Evolutionary conservation across 768 basidiomycete species (phyloP).

Genomic region (Hortiboletus campestris): DNA sequence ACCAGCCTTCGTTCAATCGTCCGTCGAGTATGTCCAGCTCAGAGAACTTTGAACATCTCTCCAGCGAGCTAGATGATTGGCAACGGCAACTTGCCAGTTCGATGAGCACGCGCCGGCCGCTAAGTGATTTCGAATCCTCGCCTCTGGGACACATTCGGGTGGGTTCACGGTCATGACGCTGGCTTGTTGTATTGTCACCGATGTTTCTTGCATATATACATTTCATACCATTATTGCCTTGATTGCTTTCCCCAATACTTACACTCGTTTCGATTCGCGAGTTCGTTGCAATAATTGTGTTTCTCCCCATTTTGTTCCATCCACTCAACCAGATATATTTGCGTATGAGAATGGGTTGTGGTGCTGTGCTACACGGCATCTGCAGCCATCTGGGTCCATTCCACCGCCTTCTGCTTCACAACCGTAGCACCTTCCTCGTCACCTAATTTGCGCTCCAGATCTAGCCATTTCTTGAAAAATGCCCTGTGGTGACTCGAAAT

Average conservation of each 20-base stretch:
- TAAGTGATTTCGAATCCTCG: constrained; percentile 70
- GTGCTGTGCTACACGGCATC: constrained; percentile 14
- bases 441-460: constrained; percentile 80
- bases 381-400: constrained; percentile 77
- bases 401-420: constrained; percentile 88
- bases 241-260: constrained; percentile 37
- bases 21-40: constrained; percentile 78
- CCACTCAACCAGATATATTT: constrained; percentile 35
- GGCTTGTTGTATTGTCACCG: constrained; percentile 8
- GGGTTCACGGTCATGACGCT: constrained; percentile 50
- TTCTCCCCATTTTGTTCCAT: constrained; percentile 34
- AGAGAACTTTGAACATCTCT: constrained; percentile 80
- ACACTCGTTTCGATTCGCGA: constrained; percentile 59
- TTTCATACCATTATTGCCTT: constrained; percentile 34
- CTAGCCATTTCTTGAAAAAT: constrained; percentile 98
- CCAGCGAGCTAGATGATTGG: constrained; percentile 83
- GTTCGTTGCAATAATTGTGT: constrained; percentile 36
- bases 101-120: constrained; percentile 67
- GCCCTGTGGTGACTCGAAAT: constrained; percentile 46
- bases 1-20: constrained; percentile 70
- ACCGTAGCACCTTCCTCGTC: constrained; percentile 76
- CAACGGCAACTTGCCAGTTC: constrained; percentile 80
- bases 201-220: constrained; percentile 35
- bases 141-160: constrained; percentile 55
- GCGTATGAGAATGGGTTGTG: constrained; percentile 26